These are phyloP conservation scores for Schoenoplectus tabernaemontani DNA, from an alignment of 202 grass and related monocot genomes.

Conservation along the genomic window DNA sequence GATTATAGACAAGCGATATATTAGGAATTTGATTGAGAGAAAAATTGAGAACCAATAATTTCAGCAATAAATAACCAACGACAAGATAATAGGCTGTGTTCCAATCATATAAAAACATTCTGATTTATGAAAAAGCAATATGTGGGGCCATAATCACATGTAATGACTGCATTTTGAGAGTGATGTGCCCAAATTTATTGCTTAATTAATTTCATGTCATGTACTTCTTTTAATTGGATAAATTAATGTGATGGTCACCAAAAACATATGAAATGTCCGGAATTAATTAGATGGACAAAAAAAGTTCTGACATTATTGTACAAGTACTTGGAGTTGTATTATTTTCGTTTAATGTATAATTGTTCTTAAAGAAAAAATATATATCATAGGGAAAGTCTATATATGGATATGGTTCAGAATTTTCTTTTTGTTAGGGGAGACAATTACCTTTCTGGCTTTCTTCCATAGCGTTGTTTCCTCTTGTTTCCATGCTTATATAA, in stretches of 20 bases:
- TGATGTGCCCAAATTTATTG: not conserved
- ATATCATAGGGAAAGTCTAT: too few species aligned
- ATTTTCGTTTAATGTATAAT: too few species aligned
- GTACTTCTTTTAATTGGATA: not conserved
- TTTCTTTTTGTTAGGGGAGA: not conserved
- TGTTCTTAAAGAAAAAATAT: not conserved
- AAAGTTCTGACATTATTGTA: not conserved
- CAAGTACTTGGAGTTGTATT: not conserved
- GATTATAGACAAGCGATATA: not conserved
- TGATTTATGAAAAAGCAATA: not conserved
- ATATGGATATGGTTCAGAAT: too few species aligned
- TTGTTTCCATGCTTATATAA: not conserved
- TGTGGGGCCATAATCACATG: not conserved
- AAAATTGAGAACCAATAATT: not conserved
- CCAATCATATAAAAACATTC: not conserved
- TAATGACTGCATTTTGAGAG: not conserved
- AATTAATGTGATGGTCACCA: not conserved
- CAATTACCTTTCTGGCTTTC: not conserved
- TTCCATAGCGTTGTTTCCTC: not conserved
- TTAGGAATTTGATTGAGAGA: not conserved
- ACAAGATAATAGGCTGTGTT: not conserved
- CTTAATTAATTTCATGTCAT: not conserved
- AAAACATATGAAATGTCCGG: not conserved
- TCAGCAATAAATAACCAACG: not conserved
- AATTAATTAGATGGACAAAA: not conserved